A percentile compares a stretch with the other conserved stretches of the same genome.
Conservation (phyloP, 2,329 filamentous ascomycete species). For the Penicillium expansum region DNA sequence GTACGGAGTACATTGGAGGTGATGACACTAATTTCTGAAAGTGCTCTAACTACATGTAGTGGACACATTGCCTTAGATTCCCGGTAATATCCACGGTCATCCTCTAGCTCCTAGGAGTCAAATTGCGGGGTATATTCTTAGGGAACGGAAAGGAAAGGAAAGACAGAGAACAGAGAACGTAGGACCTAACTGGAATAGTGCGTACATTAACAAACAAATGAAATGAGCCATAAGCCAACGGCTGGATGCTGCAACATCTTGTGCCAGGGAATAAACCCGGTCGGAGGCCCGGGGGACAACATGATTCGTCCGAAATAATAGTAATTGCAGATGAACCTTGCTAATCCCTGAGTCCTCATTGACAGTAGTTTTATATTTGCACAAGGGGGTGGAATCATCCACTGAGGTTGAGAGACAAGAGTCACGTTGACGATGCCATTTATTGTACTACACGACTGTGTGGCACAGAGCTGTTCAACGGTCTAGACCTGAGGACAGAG, state of each 20-base stretch:
- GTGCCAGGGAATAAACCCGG: constrained; percentile 4
- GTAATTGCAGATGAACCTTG: background rate
- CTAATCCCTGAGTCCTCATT: too few species aligned
- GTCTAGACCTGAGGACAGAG: background rate
- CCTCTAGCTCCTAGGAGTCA: background rate
- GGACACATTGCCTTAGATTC: background rate
- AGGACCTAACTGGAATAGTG: background rate
- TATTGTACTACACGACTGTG: constrained; percentile 3
- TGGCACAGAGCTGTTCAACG: background rate
- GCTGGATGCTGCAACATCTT: background rate
- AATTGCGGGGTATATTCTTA: background rate
- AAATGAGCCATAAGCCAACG: background rate
- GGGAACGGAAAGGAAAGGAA: background rate
- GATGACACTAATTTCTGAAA: background rate
- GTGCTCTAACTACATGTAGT: background rate
- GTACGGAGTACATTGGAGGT: background rate
- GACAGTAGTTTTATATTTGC: too few species aligned
- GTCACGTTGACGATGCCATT: background rate
- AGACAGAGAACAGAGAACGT: too few species aligned
- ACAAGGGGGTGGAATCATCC: background rate
- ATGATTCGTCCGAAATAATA: constrained; percentile 13
- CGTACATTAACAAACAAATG: background rate
- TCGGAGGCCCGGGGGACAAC: constrained; percentile 16
- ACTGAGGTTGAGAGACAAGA: background rate
- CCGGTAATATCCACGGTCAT: too few species aligned